phyloP scores from a whole-genome alignment of 805 yeast species.

The Candida michaelii region DNA sequence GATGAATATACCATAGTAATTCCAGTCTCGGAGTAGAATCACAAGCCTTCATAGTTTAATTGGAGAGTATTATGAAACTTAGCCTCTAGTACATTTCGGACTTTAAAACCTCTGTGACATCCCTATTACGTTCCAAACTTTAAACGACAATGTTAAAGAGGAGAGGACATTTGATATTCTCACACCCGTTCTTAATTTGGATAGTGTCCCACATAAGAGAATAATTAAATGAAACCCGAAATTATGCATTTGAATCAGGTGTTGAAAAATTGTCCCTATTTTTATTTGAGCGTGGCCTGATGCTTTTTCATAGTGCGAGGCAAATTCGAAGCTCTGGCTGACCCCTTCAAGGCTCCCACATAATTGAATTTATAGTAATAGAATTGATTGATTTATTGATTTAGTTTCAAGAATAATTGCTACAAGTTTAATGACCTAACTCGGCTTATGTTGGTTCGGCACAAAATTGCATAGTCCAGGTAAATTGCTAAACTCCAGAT shows the following conservation, averaged over 20 bases:
- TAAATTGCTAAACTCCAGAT: slow-evolving; percentile 1
- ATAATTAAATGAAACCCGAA: background rate
- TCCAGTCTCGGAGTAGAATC: too few relatives aligned
- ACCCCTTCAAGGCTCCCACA: too few relatives aligned
- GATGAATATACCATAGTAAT: background rate
- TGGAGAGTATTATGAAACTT: background rate
- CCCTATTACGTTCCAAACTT: background rate
- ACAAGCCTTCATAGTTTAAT: background rate
- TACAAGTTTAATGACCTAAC: too few relatives aligned
- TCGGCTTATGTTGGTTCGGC: background rate
- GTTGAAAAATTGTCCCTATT: background rate
- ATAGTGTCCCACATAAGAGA: background rate
- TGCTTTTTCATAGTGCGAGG: background rate
- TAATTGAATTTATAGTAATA: too few relatives aligned
- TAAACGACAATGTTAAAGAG: background rate
- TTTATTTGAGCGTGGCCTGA: slow-evolving; percentile 4
- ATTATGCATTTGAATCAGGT: slow-evolving; percentile 4
- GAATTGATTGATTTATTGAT: too few relatives aligned
- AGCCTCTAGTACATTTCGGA: background rate
- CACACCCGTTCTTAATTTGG: background rate
- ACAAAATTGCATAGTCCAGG: background rate
- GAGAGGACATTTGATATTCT: slow-evolving; percentile 1
- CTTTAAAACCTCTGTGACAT: background rate
- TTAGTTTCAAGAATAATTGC: too few relatives aligned
- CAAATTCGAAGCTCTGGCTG: too few relatives aligned